A percentile compares a stretch with the other conserved stretches of the same genome.
Evolutionary conservation across 805 yeast genomes (phyloP).

Genomic region (Yamadazyma insecticola): DNA sequence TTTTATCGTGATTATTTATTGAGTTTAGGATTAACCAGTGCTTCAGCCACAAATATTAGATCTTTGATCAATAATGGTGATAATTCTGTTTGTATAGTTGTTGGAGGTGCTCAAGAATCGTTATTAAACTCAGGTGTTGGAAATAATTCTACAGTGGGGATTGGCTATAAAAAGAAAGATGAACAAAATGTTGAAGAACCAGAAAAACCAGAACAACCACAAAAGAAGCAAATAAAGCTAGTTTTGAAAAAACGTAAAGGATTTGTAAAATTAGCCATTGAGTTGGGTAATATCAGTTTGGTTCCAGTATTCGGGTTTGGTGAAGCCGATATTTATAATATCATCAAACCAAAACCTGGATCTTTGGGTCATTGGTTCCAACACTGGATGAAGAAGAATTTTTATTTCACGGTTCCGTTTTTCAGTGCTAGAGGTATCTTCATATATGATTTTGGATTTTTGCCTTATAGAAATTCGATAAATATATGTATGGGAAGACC

Average conservation of each 20-base stretch:
- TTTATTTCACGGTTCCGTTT: constrained; percentile 86
- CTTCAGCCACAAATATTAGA: constrained; percentile 67
- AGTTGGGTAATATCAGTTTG: constrained; percentile 67
- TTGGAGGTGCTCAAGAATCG: constrained; percentile 95
- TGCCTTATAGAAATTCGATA: constrained; percentile 81
- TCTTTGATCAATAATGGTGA: constrained; percentile 56
- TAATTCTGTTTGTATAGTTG: constrained; percentile 80
- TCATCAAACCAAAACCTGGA: constrained; percentile 37
- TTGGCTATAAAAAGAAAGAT: constrained; percentile 21
- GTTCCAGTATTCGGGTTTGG: constrained; percentile 94
- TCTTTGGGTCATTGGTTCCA: constrained; percentile 55
- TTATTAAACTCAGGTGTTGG: constrained; percentile 46
- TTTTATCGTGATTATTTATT: constrained; percentile 81
- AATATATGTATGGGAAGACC: constrained; percentile 73
- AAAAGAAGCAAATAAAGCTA: constrained; percentile 51
- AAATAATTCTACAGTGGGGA: constrained; percentile 26
- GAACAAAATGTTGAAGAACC: constrained; percentile 7
- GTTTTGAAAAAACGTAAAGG: constrained; percentile 80
- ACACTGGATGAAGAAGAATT: constrained; percentile 60
- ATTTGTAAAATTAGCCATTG: constrained; percentile 80
- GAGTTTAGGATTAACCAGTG: constrained; percentile 80
- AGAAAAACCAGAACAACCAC: constrained; percentile 1
- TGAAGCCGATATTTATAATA: constrained; percentile 60
- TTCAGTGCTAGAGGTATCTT: constrained; percentile 90
- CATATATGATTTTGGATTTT: constrained; percentile 84